Percentiles rank a stretch among this genome's conserved stretches.
Evolutionary conservation across 1,284 basidiomycete genomes (phyloP).

Genomic region (Ceratobasidium sp.): DNA sequence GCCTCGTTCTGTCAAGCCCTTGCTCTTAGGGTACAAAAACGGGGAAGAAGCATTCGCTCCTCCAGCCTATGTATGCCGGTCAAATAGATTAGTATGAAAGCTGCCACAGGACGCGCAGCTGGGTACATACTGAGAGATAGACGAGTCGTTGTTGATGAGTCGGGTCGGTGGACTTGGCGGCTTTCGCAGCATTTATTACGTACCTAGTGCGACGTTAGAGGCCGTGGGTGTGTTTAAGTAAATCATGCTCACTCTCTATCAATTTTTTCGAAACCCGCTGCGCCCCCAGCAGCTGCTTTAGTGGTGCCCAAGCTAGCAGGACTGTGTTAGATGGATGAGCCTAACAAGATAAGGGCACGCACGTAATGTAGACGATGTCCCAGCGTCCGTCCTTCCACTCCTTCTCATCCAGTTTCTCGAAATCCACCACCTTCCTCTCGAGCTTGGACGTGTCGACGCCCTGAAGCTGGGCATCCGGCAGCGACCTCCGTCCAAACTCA

Average conservation of each 20-base stretch:
- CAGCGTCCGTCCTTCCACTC: conserved; percentile 68
- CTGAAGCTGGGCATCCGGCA: conserved; percentile 57
- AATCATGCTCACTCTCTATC: conserved; percentile 71
- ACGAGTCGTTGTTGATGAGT: conserved; percentile 68
- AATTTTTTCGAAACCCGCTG: conserved; percentile 77
- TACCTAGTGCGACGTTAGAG: conserved; percentile 62
- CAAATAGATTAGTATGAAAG: not conserved
- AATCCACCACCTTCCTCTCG: conserved; percentile 73
- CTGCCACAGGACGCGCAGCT: too few relatives aligned
- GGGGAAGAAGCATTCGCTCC: conserved; percentile 48
- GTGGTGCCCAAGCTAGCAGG: conserved; percentile 72
- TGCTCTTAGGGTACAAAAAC: conserved; percentile 64
- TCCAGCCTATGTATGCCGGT: conserved; percentile 44
- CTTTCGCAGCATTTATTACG: conserved; percentile 76
- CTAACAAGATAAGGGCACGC: not conserved
- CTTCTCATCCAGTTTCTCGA: conserved; percentile 70
- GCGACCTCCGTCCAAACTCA: conserved; percentile 75
- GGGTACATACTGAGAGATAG: conserved; percentile 70
- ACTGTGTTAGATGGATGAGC: not conserved
- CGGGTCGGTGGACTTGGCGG: conserved; percentile 67
- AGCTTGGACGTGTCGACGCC: conserved; percentile 52
- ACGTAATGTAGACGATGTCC: conserved; percentile 72
- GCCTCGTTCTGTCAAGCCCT: conserved; percentile 79
- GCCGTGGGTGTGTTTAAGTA: not conserved
- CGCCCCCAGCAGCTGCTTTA: conserved; percentile 70